Conservation (phyloP, 2,329 filamentous ascomycete genomes). For the Xylariaceae sp. region DNA sequence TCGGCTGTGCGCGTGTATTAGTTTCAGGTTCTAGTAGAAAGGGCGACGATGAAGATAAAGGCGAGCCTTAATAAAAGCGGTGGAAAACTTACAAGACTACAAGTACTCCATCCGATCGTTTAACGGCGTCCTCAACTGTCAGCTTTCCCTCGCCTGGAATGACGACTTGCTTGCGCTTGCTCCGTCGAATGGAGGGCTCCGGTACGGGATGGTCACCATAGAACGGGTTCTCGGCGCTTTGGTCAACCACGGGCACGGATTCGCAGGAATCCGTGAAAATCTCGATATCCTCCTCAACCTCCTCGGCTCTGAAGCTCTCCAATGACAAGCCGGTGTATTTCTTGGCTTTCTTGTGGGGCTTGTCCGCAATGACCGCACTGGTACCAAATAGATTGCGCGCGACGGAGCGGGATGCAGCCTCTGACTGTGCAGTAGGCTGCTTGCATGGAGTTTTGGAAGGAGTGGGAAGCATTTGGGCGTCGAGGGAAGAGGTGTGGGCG, state of each 20-base stretch:
- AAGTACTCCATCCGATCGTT: conserved; percentile 66
- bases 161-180: conserved; percentile 49
- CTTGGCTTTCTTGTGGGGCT: conserved; percentile 53
- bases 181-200: conserved; percentile 41
- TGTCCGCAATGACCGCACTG: conserved; percentile 53
- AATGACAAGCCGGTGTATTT: conserved; percentile 51
- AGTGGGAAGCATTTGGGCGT: conserved; percentile 62
- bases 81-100: conserved; percentile 65
- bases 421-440: conserved; percentile 46
- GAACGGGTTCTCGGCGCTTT: conserved; percentile 68
- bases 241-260: conserved; percentile 62
- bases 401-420: conserved; percentile 47
- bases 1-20: conserved; percentile 47
- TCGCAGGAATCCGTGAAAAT: conserved; percentile 81
- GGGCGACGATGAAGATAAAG: too few relatives aligned
- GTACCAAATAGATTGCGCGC: conserved; percentile 59
- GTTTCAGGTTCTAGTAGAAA: conserved; percentile 22
- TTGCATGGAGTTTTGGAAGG: conserved; percentile 74
- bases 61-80: conserved; percentile 7
- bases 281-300: conserved; percentile 54
- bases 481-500: conserved; percentile 29
- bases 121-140: conserved; percentile 56
- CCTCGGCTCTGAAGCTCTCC: conserved; percentile 54
- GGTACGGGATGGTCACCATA: conserved; percentile 42
- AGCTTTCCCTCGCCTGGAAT: conserved; percentile 54